Conservation (phyloP, 495 filamentous ascomycete species). For the Penicillium ochrochloron region DNA sequence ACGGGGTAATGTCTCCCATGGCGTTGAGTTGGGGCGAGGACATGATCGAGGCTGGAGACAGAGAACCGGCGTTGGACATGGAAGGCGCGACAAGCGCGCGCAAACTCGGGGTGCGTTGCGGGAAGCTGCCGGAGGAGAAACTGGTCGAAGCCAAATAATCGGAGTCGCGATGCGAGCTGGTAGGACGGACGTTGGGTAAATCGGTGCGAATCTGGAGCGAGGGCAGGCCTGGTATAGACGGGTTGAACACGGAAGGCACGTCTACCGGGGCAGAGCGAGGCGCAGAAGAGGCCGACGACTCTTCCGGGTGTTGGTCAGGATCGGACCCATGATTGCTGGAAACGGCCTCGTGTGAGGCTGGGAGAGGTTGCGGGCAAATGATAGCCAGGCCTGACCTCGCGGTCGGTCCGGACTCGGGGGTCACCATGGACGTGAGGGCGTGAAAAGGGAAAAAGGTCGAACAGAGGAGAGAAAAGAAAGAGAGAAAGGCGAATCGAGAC, state of each 20-base stretch:
- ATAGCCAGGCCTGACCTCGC: slow-evolving; percentile 30
- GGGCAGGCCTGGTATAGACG: slow-evolving; percentile 32
- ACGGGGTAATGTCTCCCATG: slow-evolving; percentile 87
- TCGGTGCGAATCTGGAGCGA: slow-evolving; percentile 52
- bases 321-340: slow-evolving; percentile 21
- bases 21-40: slow-evolving; percentile 78
- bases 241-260: slow-evolving; percentile 23
- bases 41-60: slow-evolving; percentile 62
- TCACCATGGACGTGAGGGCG: slow-evolving; percentile 32
- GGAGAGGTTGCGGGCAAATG: not conserved
- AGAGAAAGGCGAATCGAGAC: slow-evolving; percentile 10
- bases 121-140: slow-evolving; percentile 50
- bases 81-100: slow-evolving; percentile 48
- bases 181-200: slow-evolving; percentile 31
- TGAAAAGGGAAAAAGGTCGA: slow-evolving; percentile 16
- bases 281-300: not conserved
- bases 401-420: slow-evolving; percentile 34
- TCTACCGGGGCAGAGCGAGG: slow-evolving; percentile 15
- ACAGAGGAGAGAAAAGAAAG: not conserved
- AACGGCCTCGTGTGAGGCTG: slow-evolving; percentile 18
- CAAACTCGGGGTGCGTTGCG: slow-evolving; percentile 54
- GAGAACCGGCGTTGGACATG: slow-evolving; percentile 54
- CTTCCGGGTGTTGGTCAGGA: not conserved
- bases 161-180: slow-evolving; percentile 38
- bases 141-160: slow-evolving; percentile 44